Evolutionary conservation across 805 yeast genomes (phyloP).

Genomic region (Saturnispora halmiae): DNA sequence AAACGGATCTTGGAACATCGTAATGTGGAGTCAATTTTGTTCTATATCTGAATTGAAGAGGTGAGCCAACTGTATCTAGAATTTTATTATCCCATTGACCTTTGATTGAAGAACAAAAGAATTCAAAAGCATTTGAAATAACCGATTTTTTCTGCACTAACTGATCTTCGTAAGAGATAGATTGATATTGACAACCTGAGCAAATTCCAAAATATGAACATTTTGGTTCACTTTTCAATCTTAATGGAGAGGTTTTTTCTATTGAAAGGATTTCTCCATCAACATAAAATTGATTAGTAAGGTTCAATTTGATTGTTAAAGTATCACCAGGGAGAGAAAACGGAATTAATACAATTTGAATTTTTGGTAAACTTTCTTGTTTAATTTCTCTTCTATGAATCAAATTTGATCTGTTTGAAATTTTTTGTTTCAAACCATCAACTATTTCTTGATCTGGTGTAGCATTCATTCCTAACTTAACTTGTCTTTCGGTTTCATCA

Average conservation of each 20-base stretch:
- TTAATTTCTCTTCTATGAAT: slow-evolving; percentile 11
- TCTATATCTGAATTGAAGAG: slow-evolving; percentile 66
- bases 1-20: slow-evolving; percentile 24
- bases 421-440: slow-evolving; percentile 8
- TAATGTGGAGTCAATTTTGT: slow-evolving; percentile 96
- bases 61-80: slow-evolving; percentile 47
- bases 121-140: slow-evolving; percentile 71
- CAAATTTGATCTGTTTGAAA: slow-evolving; percentile 8
- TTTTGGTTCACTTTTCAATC: slow-evolving; percentile 35
- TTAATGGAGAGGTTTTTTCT: slow-evolving; percentile 35
- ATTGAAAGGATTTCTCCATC: slow-evolving; percentile 57
- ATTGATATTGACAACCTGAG: slow-evolving; percentile 92
- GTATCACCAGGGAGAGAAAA: slow-evolving; percentile 83
- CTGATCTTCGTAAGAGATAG: slow-evolving; percentile 64
- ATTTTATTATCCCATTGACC: slow-evolving; percentile 30
- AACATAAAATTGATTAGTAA: slow-evolving; percentile 64
- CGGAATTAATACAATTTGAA: slow-evolving; percentile 70
- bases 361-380: slow-evolving; percentile 14
- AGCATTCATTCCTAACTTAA: slow-evolving; percentile 7
- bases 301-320: slow-evolving; percentile 61
- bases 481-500: slow-evolving; percentile 10
- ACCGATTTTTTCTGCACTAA: slow-evolving; percentile 63
- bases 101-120: slow-evolving; percentile 36
- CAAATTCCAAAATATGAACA: slow-evolving; percentile 87
- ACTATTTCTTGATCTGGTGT: slow-evolving; percentile 4